These are phyloP conservation scores for Diaporthe capsici DNA, from an alignment of 2,329 filamentous ascomycete genomes.

Conservation along the genomic window DNA sequence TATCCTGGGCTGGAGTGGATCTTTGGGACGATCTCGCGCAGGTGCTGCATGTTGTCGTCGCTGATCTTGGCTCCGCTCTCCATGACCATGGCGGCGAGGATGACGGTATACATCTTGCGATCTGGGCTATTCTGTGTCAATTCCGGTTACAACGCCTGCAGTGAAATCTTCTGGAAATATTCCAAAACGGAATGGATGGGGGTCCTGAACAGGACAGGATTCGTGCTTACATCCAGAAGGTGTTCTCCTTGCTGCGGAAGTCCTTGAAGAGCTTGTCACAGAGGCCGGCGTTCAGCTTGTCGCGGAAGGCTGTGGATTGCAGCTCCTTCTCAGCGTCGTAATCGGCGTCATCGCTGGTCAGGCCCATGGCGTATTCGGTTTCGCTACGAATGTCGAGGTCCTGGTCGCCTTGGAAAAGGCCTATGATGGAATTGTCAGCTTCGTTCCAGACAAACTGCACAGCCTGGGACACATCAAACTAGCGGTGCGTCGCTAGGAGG, in stretches of 20 bases:
- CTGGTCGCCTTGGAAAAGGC: conserved; percentile 35
- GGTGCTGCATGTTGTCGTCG: conserved; percentile 42
- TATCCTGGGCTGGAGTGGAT: conserved; percentile 36
- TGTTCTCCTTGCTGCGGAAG: conserved; percentile 20
- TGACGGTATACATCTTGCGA: conserved; percentile 30
- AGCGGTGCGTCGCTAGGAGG: too few relatives aligned
- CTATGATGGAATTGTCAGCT: background rate
- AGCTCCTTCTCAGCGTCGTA: background rate
- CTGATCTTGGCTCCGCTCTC: conserved; percentile 44
- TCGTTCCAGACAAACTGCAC: too few relatives aligned
- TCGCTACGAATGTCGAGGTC: conserved; percentile 30
- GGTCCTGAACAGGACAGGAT: too few relatives aligned
- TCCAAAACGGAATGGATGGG: too few relatives aligned
- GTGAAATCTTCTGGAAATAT: too few relatives aligned
- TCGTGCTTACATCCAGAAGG: conserved; percentile 47
- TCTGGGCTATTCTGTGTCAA: background rate
- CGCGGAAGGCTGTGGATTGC: background rate
- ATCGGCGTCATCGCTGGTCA: background rate
- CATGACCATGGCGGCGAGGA: conserved; percentile 47
- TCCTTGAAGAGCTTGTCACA: conserved; percentile 33
- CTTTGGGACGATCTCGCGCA: conserved; percentile 40
- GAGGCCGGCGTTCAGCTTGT: conserved; percentile 34
- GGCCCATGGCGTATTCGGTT: background rate
- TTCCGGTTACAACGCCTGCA: too few relatives aligned
- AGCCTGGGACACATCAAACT: too few relatives aligned